Evolutionary conservation across 2,329 filamentous ascomycete genomes (phyloP).

Genomic region (Cercospora canescens): DNA sequence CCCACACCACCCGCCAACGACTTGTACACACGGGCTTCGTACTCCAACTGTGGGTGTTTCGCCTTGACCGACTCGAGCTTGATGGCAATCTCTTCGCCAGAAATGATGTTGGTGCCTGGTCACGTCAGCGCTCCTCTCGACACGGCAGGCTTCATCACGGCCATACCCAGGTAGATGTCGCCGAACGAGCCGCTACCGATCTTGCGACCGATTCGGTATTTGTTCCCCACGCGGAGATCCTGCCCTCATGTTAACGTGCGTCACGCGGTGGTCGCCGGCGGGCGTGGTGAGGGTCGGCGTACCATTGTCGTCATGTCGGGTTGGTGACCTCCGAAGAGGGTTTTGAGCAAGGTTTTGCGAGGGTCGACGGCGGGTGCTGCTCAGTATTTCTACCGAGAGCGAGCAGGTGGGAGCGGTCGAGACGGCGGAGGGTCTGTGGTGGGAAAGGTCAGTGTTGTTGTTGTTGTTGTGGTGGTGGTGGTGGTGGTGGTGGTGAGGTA

Average conservation of each 20-base stretch:
- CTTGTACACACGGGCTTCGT: slow-evolving; percentile 92
- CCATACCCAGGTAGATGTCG: slow-evolving; percentile 86
- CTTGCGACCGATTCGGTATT: slow-evolving; percentile 99
- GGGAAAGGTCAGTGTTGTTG: not conserved
- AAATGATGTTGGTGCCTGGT: slow-evolving; percentile 96
- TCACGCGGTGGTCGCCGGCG: not conserved
- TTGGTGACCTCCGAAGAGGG: slow-evolving; percentile 28
- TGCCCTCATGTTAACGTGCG: slow-evolving; percentile 48
- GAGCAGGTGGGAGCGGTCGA: slow-evolving; percentile 12
- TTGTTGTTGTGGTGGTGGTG: too few species aligned
- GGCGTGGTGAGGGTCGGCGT: slow-evolving; percentile 40
- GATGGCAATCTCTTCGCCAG: slow-evolving; percentile 98
- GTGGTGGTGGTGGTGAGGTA: not conserved
- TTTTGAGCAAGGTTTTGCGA: slow-evolving; percentile 15
- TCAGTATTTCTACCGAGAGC: slow-evolving; percentile 32
- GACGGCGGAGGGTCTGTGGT: not conserved
- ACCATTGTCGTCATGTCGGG: slow-evolving; percentile 65
- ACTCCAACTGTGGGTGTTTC: slow-evolving; percentile 98
- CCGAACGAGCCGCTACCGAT: slow-evolving; percentile 97
- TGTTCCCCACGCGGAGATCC: slow-evolving; percentile 99
- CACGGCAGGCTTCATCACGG: slow-evolving; percentile 4
- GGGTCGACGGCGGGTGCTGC: slow-evolving; percentile 19
- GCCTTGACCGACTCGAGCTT: slow-evolving; percentile 99
- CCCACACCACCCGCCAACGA: slow-evolving; percentile 92
- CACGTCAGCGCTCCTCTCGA: slow-evolving; percentile 7